phyloP scores from a whole-genome alignment of 495 filamentous ascomycete species.

The Poronia punctata region DNA sequence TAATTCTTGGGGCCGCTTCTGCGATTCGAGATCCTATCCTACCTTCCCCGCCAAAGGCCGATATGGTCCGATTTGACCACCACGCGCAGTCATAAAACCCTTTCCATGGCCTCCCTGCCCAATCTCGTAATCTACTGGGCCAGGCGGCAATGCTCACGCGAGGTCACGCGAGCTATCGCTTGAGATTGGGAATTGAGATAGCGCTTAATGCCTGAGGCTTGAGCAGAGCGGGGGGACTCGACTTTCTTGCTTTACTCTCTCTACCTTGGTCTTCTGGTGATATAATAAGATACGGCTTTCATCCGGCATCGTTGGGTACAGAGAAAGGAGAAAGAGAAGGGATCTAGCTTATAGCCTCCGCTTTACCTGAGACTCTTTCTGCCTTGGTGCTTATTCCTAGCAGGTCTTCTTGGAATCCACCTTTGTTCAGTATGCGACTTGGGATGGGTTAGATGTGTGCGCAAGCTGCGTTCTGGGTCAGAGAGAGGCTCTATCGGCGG shows the following conservation, averaged over 20 bases:
- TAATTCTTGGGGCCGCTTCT: no score
- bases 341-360: no score
- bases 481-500: conserved; percentile 9
- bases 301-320: no score
- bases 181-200: no score
- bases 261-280: no score
- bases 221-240: no score
- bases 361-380: neutral
- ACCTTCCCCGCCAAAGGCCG: neutral
- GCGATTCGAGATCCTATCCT: no score
- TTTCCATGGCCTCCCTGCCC: conserved; percentile 5
- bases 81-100: neutral
- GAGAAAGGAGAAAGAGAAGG: no score
- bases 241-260: no score
- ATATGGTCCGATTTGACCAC: neutral
- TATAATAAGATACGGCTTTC: no score
- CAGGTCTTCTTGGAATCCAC: neutral
- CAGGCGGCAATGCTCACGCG: conserved; percentile 4
- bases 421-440: conserved; percentile 6
- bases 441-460: conserved; percentile 7
- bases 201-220: no score
- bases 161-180: no score
- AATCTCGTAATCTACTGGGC: conserved; percentile 1
- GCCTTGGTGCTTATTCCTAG: neutral
- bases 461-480: conserved; percentile 11